phyloP scores from a whole-genome alignment of 352 stramenopile species.

The Phytopythium helicoides region DNA sequence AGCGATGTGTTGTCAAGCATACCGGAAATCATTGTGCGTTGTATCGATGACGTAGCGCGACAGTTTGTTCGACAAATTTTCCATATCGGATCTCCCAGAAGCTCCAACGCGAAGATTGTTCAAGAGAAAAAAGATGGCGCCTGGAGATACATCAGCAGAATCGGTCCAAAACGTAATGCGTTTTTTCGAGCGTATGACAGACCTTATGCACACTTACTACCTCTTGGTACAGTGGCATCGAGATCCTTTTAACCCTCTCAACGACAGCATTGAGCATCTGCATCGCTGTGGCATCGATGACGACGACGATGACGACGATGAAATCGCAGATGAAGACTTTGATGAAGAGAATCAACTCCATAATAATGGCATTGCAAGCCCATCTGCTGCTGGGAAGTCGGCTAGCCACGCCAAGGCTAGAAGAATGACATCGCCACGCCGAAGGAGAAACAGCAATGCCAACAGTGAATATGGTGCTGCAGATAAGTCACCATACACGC shows the following conservation, averaged over 20 bases:
- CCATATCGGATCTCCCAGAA: conserved; percentile 39
- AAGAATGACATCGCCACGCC: conserved; percentile 20
- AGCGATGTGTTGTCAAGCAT: conserved; percentile 74
- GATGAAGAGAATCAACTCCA: conserved; percentile 36
- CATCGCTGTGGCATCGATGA: conserved; percentile 83
- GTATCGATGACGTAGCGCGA: conserved; percentile 65
- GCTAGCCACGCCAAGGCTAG: conserved; percentile 15
- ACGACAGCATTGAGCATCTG: conserved; percentile 68
- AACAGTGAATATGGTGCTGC: conserved; percentile 15
- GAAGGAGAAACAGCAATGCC: conserved; percentile 32
- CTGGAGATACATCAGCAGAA: conserved; percentile 22
- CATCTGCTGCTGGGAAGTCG: background rate
- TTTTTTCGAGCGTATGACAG: conserved; percentile 66
- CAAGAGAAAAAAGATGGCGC: conserved; percentile 16
- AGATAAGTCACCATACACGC: conserved; percentile 48
- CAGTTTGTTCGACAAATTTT: conserved; percentile 47
- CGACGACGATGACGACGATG: conserved; percentile 72
- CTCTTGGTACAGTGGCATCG: conserved; percentile 88
- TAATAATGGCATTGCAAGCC: conserved; percentile 10
- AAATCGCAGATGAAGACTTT: conserved; percentile 52
- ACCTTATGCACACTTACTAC: conserved; percentile 90
- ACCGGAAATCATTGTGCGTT: conserved; percentile 75
- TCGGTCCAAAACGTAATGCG: conserved; percentile 58
- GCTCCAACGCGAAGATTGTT: conserved; percentile 22
- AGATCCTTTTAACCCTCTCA: conserved; percentile 76